A percentile compares a stretch with the other conserved stretches of the same genome.
Evolutionary conservation across 345 rosid species (phyloP).

Genomic region (Rhizophora apiculata): DNA sequence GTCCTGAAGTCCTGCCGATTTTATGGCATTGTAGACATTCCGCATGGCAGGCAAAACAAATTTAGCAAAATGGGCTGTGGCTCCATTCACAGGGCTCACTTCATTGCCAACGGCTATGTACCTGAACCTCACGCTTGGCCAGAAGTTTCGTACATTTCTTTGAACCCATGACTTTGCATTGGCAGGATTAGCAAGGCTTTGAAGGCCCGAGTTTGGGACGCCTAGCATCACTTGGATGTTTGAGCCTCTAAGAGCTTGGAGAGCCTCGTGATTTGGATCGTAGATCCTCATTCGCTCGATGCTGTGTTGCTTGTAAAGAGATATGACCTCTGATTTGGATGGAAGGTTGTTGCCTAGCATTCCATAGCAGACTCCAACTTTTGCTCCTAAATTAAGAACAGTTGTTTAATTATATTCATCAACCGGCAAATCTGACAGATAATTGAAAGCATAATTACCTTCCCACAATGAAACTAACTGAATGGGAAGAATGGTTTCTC

Average conservation of each 20-base stretch:
- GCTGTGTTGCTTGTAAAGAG: slow-evolving; percentile 34
- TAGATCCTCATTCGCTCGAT: slow-evolving; percentile 44
- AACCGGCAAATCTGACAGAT: too few relatives aligned
- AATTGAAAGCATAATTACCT: too few relatives aligned
- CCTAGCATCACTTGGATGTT: slow-evolving; percentile 43
- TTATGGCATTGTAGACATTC: slow-evolving; percentile 32
- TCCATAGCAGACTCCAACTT: slow-evolving; percentile 46
- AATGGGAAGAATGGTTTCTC: too few relatives aligned
- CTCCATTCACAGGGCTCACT: slow-evolving; percentile 33
- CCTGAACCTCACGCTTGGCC: slow-evolving; percentile 31
- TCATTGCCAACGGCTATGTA: slow-evolving; percentile 51
- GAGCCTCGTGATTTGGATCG: slow-evolving; percentile 35
- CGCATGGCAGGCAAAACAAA: slow-evolving; percentile 36
- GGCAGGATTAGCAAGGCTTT: slow-evolving; percentile 28
- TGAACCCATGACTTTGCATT: slow-evolving; percentile 39
- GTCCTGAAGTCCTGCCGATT: slow-evolving; percentile 31
- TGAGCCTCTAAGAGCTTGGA: slow-evolving; percentile 42
- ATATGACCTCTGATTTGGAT: slow-evolving; percentile 22
- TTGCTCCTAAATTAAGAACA: slow-evolving; percentile 20
- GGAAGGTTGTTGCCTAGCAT: slow-evolving; percentile 54
- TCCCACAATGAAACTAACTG: too few relatives aligned
- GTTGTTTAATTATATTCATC: too few relatives aligned
- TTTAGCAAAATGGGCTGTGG: slow-evolving; percentile 18
- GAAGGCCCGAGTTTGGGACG: slow-evolving; percentile 40
- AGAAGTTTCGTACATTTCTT: slow-evolving; percentile 27